phyloP scores from a whole-genome alignment of 2,329 filamentous ascomycete genomes.

The Aspergillus unguis region DNA sequence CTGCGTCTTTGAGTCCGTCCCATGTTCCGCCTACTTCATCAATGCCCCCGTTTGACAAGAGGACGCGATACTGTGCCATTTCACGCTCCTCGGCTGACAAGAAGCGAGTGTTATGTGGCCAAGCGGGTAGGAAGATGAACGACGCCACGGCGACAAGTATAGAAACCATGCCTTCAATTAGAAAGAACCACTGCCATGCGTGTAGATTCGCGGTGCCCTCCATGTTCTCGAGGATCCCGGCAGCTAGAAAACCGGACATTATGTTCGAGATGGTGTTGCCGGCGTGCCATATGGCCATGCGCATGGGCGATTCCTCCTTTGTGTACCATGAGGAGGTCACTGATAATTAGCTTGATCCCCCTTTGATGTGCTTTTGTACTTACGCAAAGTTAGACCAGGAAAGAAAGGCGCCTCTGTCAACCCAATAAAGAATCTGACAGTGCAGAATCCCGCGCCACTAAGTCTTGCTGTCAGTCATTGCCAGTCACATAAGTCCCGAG shows the following conservation, averaged over 20 bases:
- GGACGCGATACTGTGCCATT: conserved; percentile 10
- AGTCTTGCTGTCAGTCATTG: not conserved
- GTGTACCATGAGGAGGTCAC: conserved; percentile 14
- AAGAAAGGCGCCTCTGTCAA: conserved; percentile 11
- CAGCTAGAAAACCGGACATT: conserved; percentile 11
- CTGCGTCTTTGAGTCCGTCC: conserved; percentile 5
- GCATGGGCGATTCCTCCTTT: conserved; percentile 7
- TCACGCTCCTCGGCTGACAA: conserved; percentile 8
- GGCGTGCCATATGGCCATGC: conserved; percentile 13
- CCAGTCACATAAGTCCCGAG: not conserved
- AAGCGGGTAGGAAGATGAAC: conserved; percentile 6
- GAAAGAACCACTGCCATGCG: conserved; percentile 14
- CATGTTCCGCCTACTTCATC: conserved; percentile 7
- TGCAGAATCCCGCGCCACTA: conserved; percentile 8
- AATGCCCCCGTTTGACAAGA: conserved; percentile 4
- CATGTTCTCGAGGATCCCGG: conserved; percentile 9
- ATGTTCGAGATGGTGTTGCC: conserved; percentile 12
- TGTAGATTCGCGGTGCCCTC: conserved; percentile 3
- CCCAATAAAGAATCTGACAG: conserved; percentile 11
- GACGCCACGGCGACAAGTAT: conserved; percentile 2
- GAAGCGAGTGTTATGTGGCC: conserved; percentile 9
- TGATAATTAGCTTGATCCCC: not conserved
- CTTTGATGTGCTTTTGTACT: not conserved
- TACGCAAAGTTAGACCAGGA: conserved; percentile 5
- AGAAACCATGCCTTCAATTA: conserved; percentile 8